Evolutionary conservation across 2,329 filamentous ascomycete genomes (phyloP), one percentile per base, ranked within the genome.

Genomic region (Nemania serpens): DNA sequence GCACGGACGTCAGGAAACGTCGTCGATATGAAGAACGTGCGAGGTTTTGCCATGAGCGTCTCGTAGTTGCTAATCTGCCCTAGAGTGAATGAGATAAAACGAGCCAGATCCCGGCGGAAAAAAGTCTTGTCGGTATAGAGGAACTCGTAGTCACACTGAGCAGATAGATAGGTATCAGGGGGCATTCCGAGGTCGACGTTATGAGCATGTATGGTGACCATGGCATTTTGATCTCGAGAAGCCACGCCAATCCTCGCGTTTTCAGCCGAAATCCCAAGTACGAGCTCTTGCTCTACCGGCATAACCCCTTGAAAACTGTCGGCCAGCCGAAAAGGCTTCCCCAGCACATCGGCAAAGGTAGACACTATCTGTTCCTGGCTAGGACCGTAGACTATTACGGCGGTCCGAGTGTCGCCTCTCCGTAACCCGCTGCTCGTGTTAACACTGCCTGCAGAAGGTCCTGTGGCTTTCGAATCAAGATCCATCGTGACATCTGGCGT

Each of bases 1-100:
- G 90, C 88, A 63, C 89, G 88, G 9, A 96, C 90, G 72, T 96
- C 91, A 0, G 91, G 90, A 67, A 96, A 96, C 0, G 92, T 96
- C 1, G 91, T 95, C 4, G 91, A 95, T 66, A 96, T 92, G 71
- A 95, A 88, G 68, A 91, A 93, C 0, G 91, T 95, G 70, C 91
- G 84, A 42, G 86, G 83, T 72, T 95, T 95, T 52, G 88, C 86
- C 79, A 89, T 88, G 41, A 96, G 79, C 58, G 90, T 88, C 68
- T 90, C 87, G 72, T 96, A 91, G 58, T 90, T 89, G 70, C 86
- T 88, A 65, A 89, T 88, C 76, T 95, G 91, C 10, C 91, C 91
- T 25, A 95, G 79, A 5, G 90, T 88, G 71, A 95, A 88, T 5
- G 91, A 90, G 25, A 93, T 84, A 71, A 93, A 95, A 39, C 91